phyloP scores from a whole-genome alignment of 2,329 filamentous ascomycete species.

The Sporothrix variecibatus region DNA sequence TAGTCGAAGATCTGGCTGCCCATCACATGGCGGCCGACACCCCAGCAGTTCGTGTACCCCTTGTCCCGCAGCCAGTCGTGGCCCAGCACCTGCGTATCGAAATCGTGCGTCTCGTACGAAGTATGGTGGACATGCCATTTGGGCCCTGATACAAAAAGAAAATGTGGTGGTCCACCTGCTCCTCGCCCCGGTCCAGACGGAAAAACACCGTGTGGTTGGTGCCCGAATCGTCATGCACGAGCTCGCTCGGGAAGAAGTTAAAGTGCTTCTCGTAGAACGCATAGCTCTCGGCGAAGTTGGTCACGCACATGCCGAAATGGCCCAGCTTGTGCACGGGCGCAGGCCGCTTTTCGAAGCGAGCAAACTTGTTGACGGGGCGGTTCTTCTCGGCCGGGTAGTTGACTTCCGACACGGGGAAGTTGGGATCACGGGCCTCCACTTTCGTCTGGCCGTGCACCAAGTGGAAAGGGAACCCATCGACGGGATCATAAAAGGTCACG shows the following conservation, averaged over 20 bases:
- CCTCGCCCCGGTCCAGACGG: constrained; percentile 47
- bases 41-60: constrained; percentile 68
- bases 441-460: constrained; percentile 56
- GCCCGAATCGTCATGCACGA: constrained; percentile 42
- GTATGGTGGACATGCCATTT: constrained; percentile 65
- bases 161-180: constrained; percentile 53
- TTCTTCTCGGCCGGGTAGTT: constrained; percentile 55
- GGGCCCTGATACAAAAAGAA: constrained; percentile 54
- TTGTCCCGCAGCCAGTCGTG: constrained; percentile 67
- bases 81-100: constrained; percentile 68
- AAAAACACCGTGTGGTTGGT: constrained; percentile 49
- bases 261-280: constrained; percentile 54
- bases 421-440: constrained; percentile 44
- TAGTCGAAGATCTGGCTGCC: constrained; percentile 74
- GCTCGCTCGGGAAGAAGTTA: constrained; percentile 55
- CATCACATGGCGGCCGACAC: constrained; percentile 68
- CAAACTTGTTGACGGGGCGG: constrained; percentile 50
- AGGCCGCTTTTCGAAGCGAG: constrained; percentile 52
- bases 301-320: constrained; percentile 57
- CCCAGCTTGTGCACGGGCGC: constrained; percentile 53
- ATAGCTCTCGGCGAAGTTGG: constrained; percentile 50
- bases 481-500: constrained; percentile 54
- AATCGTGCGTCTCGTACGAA: constrained; percentile 70
- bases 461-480: constrained; percentile 60
- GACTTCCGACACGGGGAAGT: constrained; percentile 46